A percentile compares a stretch with the other conserved stretches of the same genome.
phyloP scores from a whole-genome alignment of 352 stramenopile genomes.

The Pythium monospermum region DNA sequence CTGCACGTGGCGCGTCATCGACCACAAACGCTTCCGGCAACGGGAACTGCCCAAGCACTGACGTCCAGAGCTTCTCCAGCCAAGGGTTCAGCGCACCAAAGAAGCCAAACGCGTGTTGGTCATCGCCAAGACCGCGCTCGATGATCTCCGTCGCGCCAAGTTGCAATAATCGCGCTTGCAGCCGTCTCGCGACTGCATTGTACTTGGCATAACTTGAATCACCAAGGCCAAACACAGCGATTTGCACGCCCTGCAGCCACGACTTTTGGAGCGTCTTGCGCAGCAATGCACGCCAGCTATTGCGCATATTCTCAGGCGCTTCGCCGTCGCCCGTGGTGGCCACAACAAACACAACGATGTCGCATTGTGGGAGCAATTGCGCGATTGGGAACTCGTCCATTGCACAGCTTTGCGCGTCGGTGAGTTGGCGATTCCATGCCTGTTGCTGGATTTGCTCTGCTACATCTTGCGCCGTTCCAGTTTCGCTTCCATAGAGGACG shows the following conservation, averaged over 20 bases:
- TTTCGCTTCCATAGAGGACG: conserved; percentile 90
- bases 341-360: conserved; percentile 85
- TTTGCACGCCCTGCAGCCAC: conserved; percentile 60
- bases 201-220: conserved; percentile 93
- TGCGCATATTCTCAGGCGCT: conserved; percentile 88
- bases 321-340: conserved; percentile 92
- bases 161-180: conserved; percentile 83
- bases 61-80: conserved; percentile 68
- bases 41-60: conserved; percentile 41
- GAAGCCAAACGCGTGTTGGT: conserved; percentile 85
- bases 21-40: conserved; percentile 51
- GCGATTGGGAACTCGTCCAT: conserved; percentile 70
- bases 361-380: conserved; percentile 41
- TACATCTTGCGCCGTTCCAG: conserved; percentile 84
- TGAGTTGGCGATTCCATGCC: conserved; percentile 51
- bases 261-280: conserved; percentile 68
- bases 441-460: conserved; percentile 70
- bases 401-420: conserved; percentile 40
- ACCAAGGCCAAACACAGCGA: conserved; percentile 90
- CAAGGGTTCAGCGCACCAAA: conserved; percentile 82
- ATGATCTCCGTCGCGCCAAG: conserved; percentile 75
- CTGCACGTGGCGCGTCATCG: conserved; percentile 54
- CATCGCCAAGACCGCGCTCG: conserved; percentile 77
- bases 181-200: conserved; percentile 82
- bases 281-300: conserved; percentile 79